Base-by-base conservation (phyloP, 805 yeast species). In the Komagataella kurtzmanii region DNA sequence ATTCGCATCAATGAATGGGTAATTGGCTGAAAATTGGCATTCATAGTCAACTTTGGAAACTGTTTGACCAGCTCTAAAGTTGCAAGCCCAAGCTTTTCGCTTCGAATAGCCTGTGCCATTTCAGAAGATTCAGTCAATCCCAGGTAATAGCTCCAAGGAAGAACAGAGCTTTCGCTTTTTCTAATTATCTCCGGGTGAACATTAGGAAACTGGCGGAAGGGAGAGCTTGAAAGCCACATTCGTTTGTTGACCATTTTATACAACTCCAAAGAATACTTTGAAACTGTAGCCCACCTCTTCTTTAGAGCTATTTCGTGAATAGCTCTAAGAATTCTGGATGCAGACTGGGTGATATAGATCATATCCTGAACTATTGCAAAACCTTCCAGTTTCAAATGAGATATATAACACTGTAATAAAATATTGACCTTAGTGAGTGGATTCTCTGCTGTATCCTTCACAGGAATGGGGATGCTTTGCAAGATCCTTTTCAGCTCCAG, bases 351-450 rank as follows among this genome's bases (percentile, higher is more conserved):
- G 45, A 93, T 80, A 62, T 87, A 93, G 3, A 88, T 74, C 96
- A 90, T 88, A 69, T 93, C 99, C 0, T 96, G 81, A 75, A 85
- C 80, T 54, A 95, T 67, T 0, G 97, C 97, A 68, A 88, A 87
- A 0, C 98, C 98, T 0, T 85, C 93, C 17, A 93, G 69, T 7
- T 72, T 69, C 21, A 90, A 68, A 44, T 82, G 67, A 1, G 97
- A 85, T n/a, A 93, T 86, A 59, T 86, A 88, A 0, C 96, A 78
- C 61, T 93, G 99, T 10, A 93, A 67, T 44, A 93, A 65, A 6
- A 88, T 79, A 57, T 83, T 88, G 18, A 87, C 77, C 63, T 93
- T 93, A 0, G 95, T 85, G 17, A 79, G 63, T 0, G 90, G 82
- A 53, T 88, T 91, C 47, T 75, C 80, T 0, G 81, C 67, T 3